Evolutionary conservation across 164 flowering plant genomes (phyloP).

Genomic region (Stephania japonica): DNA sequence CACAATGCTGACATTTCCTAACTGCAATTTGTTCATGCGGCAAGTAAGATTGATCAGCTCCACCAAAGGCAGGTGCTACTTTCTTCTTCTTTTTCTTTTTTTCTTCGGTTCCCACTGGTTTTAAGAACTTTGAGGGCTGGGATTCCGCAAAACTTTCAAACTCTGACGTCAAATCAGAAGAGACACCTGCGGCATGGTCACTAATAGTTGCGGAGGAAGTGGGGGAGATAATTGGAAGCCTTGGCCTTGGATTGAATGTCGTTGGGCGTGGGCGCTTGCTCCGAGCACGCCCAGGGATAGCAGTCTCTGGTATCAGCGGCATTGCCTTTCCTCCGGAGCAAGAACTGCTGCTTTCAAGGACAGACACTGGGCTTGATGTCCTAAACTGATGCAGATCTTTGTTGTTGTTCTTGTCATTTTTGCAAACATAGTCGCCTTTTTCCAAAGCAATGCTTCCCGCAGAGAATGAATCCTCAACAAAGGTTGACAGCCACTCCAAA

Average conservation of each 20-base stretch:
- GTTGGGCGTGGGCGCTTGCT: slow-evolving; percentile 91
- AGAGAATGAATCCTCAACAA: slow-evolving; percentile 86
- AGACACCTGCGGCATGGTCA: slow-evolving; percentile 13
- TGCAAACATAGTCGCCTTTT: slow-evolving; percentile 15
- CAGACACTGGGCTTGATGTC: slow-evolving; percentile 77
- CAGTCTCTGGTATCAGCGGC: slow-evolving; percentile 32
- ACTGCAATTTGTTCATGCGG: slow-evolving; percentile 19
- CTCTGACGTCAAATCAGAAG: slow-evolving; percentile 27
- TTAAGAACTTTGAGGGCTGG: slow-evolving; percentile 27
- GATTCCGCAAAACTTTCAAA: slow-evolving; percentile 54
- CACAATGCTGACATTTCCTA: slow-evolving; percentile 88
- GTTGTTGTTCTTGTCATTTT: slow-evolving; percentile 16
- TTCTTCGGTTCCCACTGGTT: slow-evolving; percentile 21
- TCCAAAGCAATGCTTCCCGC: slow-evolving; percentile 46
- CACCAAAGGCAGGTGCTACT: slow-evolving; percentile 16
- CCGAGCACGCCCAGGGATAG: slow-evolving; percentile 57
- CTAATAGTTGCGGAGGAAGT: slow-evolving; percentile 27
- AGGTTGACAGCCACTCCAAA: slow-evolving; percentile 84
- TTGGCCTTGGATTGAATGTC: slow-evolving; percentile 49
- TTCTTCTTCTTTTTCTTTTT: slow-evolving; percentile 58
- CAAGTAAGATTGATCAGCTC: slow-evolving; percentile 11
- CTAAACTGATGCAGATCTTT: slow-evolving; percentile 43
- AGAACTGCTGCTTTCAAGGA: slow-evolving; percentile 80
- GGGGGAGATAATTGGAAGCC: slow-evolving; percentile 43
- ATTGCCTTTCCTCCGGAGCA: slow-evolving; percentile 40